Evolutionary conservation across 108 stramenopile species (phyloP).

Genomic region (Fistulifera pelliculosa): DNA sequence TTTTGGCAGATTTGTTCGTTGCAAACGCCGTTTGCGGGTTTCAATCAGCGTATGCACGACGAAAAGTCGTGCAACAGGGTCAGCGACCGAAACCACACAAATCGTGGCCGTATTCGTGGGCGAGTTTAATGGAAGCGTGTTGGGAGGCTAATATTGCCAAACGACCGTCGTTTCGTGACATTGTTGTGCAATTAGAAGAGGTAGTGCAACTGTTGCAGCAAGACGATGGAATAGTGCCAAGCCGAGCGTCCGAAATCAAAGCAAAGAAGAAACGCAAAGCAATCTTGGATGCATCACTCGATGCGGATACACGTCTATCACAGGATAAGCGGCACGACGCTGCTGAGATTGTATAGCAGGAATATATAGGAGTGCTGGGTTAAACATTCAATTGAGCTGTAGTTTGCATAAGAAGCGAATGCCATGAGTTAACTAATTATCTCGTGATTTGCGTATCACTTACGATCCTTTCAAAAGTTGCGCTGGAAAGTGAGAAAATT

Average conservation of each 20-base stretch:
- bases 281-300: conserved; percentile 29
- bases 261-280: conserved; percentile 60
- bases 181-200: conserved; percentile 41
- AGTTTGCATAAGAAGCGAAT: too few relatives aligned
- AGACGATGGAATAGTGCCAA: conserved; percentile 39
- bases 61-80: conserved; percentile 61
- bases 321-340: conserved; percentile 23
- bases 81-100: conserved; percentile 56
- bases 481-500: too few relatives aligned
- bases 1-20: conserved; percentile 81
- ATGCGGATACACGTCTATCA: conserved; percentile 63
- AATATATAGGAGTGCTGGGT: too few relatives aligned
- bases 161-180: conserved; percentile 65
- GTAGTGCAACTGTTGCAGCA: conserved; percentile 44
- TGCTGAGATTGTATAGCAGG: conserved; percentile 27
- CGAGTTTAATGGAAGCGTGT: conserved; percentile 53
- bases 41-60: conserved; percentile 62
- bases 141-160: conserved; percentile 41
- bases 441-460: too few relatives aligned
- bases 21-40: conserved; percentile 65
- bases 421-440: too few relatives aligned
- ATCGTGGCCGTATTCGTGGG: conserved; percentile 78
- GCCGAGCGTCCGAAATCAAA: conserved; percentile 48
- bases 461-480: too few relatives aligned
- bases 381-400: too few relatives aligned